Evolutionary conservation across 768 basidiomycete species (phyloP), one percentile per base, ranked within the genome.

Genomic region (Rhodotorula sphaerocarpa): DNA sequence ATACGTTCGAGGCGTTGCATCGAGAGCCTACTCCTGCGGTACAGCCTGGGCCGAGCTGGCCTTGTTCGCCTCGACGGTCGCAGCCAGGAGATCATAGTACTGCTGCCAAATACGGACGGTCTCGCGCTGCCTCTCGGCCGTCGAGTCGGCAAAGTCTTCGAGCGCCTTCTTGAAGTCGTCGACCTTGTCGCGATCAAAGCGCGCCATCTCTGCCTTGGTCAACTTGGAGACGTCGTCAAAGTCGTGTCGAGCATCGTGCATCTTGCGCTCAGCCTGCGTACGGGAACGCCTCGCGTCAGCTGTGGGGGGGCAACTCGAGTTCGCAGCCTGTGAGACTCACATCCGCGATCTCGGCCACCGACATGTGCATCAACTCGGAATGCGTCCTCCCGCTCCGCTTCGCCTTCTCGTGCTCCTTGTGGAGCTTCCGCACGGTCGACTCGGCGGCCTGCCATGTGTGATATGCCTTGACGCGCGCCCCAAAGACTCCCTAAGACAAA

Each of bases 141-240:
- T 87, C 9, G 86, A 88, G 46, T 90, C 86, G 57, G 96, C 77
- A 75, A 90, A 91, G 6, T 80, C 80, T 74, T 89, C 86, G 67
- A 99, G 74, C 5, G 86, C 80, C 47, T 81, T 79, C 75, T 91
- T 92, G 76, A 97, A 95, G 74, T 97, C 93, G 51, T 89, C 87
- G 30, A 97, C 81, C 46, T 92, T 82, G 76, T 95, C 93, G 73
- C 84, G 82, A 76, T 99, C 93, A 72, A 97, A 96, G 46, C 93
- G 79, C 7, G 83, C 83, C 66, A 91, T 83, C 76, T 99, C 95
- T 7, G 82, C 77, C 76, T 97, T 97, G 70, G 90, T 84, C 25
- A 95, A 78, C 67, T 86, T 86, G 25, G 90, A 88, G 18, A 86
- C 85, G 27, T 86, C 82, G 47, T 96, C 92, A 73, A 87, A 99